Evolutionary conservation across 352 stramenopile genomes (phyloP).

Genomic region (Phytopythium sindhum): DNA sequence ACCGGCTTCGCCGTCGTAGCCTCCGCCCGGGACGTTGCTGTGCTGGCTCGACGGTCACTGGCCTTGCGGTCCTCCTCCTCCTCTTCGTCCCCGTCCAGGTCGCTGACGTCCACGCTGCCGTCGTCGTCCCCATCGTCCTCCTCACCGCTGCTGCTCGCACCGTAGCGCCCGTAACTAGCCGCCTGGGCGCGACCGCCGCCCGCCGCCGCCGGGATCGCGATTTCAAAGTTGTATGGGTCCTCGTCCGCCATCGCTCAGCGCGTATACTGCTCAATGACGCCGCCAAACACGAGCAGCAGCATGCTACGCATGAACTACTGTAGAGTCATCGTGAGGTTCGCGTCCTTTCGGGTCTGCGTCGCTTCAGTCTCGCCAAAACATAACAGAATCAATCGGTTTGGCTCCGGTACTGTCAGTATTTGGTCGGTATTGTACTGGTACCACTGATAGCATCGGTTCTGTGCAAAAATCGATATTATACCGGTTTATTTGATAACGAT

Average conservation of each 20-base stretch:
- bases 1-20: neutral
- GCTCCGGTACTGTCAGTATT: neutral
- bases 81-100: constrained; percentile 14
- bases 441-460: no score
- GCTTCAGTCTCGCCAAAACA: no score
- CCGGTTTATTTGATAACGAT: no score
- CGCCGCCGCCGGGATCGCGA: constrained; percentile 30
- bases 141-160: constrained; percentile 3
- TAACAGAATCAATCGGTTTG: neutral
- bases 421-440: no score
- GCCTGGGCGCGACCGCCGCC: neutral
- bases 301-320: no score
- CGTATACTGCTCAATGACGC: neutral
- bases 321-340: neutral
- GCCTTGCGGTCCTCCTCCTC: neutral
- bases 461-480: no score
- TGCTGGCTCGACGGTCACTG: neutral
- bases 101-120: constrained; percentile 14
- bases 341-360: no score
- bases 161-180: constrained; percentile 3
- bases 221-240: constrained; percentile 50
- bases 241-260: constrained; percentile 11
- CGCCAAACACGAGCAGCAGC: neutral
- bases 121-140: constrained; percentile 8
- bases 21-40: no score